Percentiles rank a stretch among this genome's conserved stretches.
phyloP scores from a whole-genome alignment of 2,329 filamentous ascomycete genomes.

The Clonostachys sp. region DNA sequence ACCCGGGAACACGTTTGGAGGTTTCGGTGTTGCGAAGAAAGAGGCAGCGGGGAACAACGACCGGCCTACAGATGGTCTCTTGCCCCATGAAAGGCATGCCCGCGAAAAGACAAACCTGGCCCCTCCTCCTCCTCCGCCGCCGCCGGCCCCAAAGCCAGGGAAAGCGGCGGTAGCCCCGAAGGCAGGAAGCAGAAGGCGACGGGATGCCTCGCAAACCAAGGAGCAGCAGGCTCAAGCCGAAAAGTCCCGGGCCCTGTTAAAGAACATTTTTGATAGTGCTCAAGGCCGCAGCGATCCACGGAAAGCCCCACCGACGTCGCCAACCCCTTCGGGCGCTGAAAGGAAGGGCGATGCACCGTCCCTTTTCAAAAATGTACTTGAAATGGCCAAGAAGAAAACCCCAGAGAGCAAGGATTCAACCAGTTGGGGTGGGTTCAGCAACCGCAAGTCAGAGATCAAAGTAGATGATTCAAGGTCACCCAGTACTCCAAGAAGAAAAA shows the following conservation, averaged over 20 bases:
- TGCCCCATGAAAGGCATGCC: slow-evolving; percentile 32
- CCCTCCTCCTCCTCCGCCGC: slow-evolving; percentile 2
- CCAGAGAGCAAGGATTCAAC: neutral
- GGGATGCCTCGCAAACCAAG: neutral
- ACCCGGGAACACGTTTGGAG: slow-evolving; percentile 8
- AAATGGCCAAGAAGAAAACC: too few species aligned
- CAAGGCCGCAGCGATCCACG: neutral
- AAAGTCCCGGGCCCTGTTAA: neutral
- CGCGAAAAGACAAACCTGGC: slow-evolving; percentile 16
- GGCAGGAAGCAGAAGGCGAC: neutral
- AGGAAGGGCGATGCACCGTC: neutral
- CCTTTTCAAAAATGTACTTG: too few species aligned
- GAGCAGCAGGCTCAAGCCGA: slow-evolving; percentile 1
- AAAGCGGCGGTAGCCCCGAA: neutral
- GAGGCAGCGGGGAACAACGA: slow-evolving; percentile 2
- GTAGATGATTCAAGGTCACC: neutral
- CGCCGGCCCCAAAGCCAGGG: slow-evolving; percentile 2
- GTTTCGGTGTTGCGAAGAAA: slow-evolving; percentile 11
- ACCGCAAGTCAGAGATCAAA: neutral
- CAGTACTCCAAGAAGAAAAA: neutral
- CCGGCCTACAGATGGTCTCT: slow-evolving; percentile 13
- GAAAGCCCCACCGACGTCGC: slow-evolving; percentile 1
- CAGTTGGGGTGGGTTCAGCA: slow-evolving; percentile 2
- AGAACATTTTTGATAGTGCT: neutral
- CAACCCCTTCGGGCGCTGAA: neutral